phyloP scores from a whole-genome alignment of 108 stramenopile genomes.

The Asterionellopsis glacialis region DNA sequence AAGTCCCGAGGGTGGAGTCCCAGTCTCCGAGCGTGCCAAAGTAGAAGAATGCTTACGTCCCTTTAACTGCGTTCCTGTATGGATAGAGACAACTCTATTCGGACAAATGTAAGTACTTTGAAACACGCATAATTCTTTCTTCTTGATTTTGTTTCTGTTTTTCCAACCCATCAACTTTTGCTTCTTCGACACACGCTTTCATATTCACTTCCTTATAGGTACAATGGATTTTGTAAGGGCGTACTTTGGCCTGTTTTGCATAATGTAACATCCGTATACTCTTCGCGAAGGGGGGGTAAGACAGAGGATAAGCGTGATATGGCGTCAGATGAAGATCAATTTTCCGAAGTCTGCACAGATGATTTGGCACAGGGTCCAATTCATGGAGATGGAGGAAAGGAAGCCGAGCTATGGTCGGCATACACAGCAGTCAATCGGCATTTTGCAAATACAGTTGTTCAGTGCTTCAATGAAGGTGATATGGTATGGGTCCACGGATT shows the following conservation, averaged over 20 bases:
- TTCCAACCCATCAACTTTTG: slow-evolving; percentile 9
- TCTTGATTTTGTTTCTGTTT: not conserved
- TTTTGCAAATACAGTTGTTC: slow-evolving; percentile 83
- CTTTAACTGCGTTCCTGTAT: slow-evolving; percentile 96
- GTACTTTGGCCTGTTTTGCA: slow-evolving; percentile 96
- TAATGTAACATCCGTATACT: slow-evolving; percentile 87
- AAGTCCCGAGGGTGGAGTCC: slow-evolving; percentile 76
- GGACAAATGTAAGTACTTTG: slow-evolving; percentile 72
- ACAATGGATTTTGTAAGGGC: slow-evolving; percentile 95
- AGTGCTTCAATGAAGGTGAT: slow-evolving; percentile 86
- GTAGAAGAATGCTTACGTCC: slow-evolving; percentile 87
- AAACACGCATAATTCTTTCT: slow-evolving; percentile 1
- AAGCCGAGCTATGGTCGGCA: slow-evolving; percentile 84
- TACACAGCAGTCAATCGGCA: slow-evolving; percentile 90
- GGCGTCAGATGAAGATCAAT: slow-evolving; percentile 33
- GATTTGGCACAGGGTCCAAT: slow-evolving; percentile 80
- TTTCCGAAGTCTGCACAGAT: slow-evolving; percentile 71
- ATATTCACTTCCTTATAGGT: slow-evolving; percentile 33
- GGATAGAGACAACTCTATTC: slow-evolving; percentile 79
- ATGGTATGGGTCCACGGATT: slow-evolving; percentile 99
- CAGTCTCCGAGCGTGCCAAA: slow-evolving; percentile 65
- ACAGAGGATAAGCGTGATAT: slow-evolving; percentile 21
- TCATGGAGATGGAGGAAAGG: slow-evolving; percentile 80
- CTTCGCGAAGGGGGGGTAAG: slow-evolving; percentile 35
- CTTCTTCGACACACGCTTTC: not conserved